Evolutionary conservation across 129 eudicot genomes (phyloP).

Genomic region (Heracleum sosnowskyi): DNA sequence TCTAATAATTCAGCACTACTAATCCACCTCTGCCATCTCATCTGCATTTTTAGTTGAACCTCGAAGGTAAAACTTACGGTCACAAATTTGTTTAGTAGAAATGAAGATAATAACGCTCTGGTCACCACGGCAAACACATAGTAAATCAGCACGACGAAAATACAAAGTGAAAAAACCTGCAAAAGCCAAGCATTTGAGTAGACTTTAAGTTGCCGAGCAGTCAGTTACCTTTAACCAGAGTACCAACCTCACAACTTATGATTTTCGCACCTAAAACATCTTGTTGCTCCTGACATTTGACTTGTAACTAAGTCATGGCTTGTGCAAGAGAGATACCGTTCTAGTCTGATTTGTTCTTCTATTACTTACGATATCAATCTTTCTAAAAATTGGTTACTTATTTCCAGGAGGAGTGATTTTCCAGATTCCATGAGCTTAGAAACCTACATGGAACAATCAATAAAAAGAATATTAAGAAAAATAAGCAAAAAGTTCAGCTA

Average conservation of each 20-base stretch:
- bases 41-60: no score
- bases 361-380: slow-evolving; percentile 59
- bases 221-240: no score
- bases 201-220: no score
- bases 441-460: slow-evolving; percentile 39
- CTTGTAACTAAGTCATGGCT: no score
- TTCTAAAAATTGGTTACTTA: slow-evolving; percentile 75
- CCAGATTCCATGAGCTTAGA: slow-evolving; percentile 86
- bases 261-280: no score
- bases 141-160: slow-evolving; percentile 14
- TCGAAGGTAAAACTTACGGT: slow-evolving; percentile 9
- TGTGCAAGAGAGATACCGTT: neutral
- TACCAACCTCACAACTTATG: no score
- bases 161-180: slow-evolving; percentile 31
- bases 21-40: no score
- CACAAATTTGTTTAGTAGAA: slow-evolving; percentile 3
- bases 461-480: neutral
- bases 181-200: neutral
- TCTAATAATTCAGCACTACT: no score
- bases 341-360: neutral
- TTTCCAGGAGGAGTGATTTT: slow-evolving; percentile 57
- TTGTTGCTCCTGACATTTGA: no score
- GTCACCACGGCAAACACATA: slow-evolving; percentile 22
- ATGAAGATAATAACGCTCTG: slow-evolving; percentile 18
- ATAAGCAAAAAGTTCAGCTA: no score